phyloP scores from a whole-genome alignment of 2,329 filamentous ascomycete species.

The Cytospora schulzeri region DNA sequence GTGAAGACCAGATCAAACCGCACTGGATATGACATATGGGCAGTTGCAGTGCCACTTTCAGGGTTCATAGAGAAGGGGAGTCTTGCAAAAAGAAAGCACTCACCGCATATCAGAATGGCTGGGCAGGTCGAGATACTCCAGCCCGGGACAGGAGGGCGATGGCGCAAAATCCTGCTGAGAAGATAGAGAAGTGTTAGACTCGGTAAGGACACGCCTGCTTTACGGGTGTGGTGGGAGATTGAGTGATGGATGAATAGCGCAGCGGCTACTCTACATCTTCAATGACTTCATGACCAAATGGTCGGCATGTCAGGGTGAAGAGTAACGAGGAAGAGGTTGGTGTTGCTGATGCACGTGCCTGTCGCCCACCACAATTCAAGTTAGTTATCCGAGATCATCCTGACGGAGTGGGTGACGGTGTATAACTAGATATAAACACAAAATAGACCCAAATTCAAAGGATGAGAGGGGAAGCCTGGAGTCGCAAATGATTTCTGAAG shows the following conservation, averaged over 20 bases:
- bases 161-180: slow-evolving; percentile 57
- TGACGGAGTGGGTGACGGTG: background rate
- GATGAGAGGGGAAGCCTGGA: slow-evolving; percentile 16
- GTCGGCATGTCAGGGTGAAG: slow-evolving; percentile 13
- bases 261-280: slow-evolving; percentile 23
- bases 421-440: slow-evolving; percentile 2
- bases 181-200: slow-evolving; percentile 34
- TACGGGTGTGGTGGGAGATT: slow-evolving; percentile 26
- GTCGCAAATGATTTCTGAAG: slow-evolving; percentile 16
- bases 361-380: slow-evolving; percentile 8
- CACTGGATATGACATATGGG: background rate
- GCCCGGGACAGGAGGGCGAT: slow-evolving; percentile 51
- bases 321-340: slow-evolving; percentile 7
- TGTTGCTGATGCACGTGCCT: slow-evolving; percentile 9
- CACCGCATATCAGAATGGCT: slow-evolving; percentile 58
- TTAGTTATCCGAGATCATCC: slow-evolving; percentile 9
- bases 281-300: slow-evolving; percentile 7
- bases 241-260: slow-evolving; percentile 3
- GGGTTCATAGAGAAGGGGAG: background rate
- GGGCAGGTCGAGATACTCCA: slow-evolving; percentile 58
- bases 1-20: background rate
- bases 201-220: slow-evolving; percentile 18
- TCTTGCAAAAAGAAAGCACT: slow-evolving; percentile 35
- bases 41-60: background rate
- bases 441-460: slow-evolving; percentile 2